Percentiles rank a stretch among this genome's conserved stretches.
Evolutionary conservation across 2,329 filamentous ascomycete species (phyloP).

Genomic region (Canariomyces notabilis): DNA sequence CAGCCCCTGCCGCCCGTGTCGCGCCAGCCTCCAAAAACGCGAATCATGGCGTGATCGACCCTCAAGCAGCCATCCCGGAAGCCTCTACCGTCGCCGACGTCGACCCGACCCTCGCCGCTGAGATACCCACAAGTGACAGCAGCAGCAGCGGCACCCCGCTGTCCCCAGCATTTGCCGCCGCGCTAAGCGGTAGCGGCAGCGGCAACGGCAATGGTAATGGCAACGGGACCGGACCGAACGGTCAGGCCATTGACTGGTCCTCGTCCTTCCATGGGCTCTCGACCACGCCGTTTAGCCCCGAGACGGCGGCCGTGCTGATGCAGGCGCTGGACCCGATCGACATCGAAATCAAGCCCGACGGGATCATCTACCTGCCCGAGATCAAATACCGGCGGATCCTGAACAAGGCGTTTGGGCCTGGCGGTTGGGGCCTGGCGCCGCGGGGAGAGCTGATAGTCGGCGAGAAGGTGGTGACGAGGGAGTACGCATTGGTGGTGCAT

Average conservation of each 20-base stretch:
- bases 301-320: constrained; percentile 64
- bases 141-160: constrained; percentile 10
- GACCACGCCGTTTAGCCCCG: constrained; percentile 62
- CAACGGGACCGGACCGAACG: constrained; percentile 15
- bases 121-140: constrained; percentile 16
- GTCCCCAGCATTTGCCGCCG: constrained; percentile 18
- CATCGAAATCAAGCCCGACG: constrained; percentile 96
- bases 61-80: constrained; percentile 27
- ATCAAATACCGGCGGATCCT: constrained; percentile 94
- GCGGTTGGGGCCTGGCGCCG: constrained; percentile 91
- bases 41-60: constrained; percentile 25
- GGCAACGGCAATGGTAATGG: not conserved
- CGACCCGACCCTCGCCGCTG: constrained; percentile 22
- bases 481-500: constrained; percentile 86
- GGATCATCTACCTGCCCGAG: constrained; percentile 92
- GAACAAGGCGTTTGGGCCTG: constrained; percentile 87
- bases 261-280: constrained; percentile 78
- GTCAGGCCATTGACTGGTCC: constrained; percentile 63
- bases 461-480: constrained; percentile 74
- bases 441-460: constrained; percentile 80
- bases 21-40: constrained; percentile 4
- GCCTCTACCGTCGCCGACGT: constrained; percentile 32
- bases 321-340: constrained; percentile 64
- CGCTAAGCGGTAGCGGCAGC: constrained; percentile 3
- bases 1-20: not conserved